Percentiles rank a stretch among this genome's conserved stretches.
Evolutionary conservation across 345 rosid genomes (phyloP).

Genomic region (Hevea brasiliensis): DNA sequence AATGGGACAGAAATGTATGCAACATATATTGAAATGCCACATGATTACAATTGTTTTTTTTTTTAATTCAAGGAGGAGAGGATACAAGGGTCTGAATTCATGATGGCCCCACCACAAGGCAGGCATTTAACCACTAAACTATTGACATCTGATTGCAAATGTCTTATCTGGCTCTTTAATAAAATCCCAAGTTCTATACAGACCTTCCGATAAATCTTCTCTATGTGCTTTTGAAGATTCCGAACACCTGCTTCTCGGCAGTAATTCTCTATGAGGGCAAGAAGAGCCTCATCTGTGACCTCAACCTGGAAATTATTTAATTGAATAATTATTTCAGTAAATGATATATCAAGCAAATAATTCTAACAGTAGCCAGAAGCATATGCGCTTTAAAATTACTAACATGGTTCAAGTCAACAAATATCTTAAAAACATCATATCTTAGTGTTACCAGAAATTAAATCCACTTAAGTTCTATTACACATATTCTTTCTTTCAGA

Average conservation of each 20-base stretch:
- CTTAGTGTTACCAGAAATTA: not conserved
- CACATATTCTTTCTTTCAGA: too few relatives aligned
- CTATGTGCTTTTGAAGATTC: slow-evolving; percentile 98
- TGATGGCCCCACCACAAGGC: not conserved
- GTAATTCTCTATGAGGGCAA: slow-evolving; percentile 84
- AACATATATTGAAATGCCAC: not conserved
- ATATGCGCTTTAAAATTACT: not conserved
- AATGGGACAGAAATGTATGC: too few relatives aligned
- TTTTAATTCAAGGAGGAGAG: not conserved
- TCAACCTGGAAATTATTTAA: slow-evolving; percentile 59
- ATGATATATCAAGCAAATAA: slow-evolving; percentile 13
- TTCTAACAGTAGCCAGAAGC: not conserved
- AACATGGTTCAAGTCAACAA: not conserved
- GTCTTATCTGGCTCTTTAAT: not conserved
- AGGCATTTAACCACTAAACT: not conserved
- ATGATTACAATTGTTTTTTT: not conserved
- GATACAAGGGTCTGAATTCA: not conserved
- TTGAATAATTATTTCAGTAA: not conserved
- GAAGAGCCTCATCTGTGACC: slow-evolving; percentile 83
- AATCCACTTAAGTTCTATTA: too few relatives aligned
- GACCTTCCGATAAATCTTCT: slow-evolving; percentile 98
- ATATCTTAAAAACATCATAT: not conserved
- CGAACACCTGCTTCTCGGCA: slow-evolving; percentile 99
- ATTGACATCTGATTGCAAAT: not conserved
- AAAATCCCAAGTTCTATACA: slow-evolving; percentile 9